These are phyloP conservation scores for Quercus agrifolia DNA, from an alignment of 306 rosid species.

Conservation along the genomic window DNA sequence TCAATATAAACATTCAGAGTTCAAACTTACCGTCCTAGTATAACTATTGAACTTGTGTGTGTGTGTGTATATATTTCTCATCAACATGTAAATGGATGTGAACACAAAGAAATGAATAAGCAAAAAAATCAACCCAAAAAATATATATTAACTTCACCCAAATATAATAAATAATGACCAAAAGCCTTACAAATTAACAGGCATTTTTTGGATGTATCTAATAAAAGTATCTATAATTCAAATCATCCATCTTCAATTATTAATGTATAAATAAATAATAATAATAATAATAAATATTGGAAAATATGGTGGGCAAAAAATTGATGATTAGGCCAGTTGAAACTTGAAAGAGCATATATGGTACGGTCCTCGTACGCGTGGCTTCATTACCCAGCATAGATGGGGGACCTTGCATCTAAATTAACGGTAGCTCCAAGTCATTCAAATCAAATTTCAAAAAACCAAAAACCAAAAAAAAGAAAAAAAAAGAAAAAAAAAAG, in stretches of 20 bases:
- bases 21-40: no score
- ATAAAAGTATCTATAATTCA: no score
- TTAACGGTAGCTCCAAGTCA: not conserved
- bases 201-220: no score
- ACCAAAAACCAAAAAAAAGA: not conserved
- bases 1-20: rapidly evolving
- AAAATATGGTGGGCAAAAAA: slow-evolving; percentile 1
- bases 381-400: slow-evolving; percentile 23
- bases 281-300: not conserved
- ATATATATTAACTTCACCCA: not conserved
- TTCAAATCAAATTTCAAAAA: not conserved
- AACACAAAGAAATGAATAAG: no score
- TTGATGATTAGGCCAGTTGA: slow-evolving; percentile 8
- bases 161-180: not conserved
- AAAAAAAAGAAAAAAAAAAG: not conserved
- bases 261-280: no score
- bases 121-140: not conserved
- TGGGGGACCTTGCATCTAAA: slow-evolving; percentile 20
- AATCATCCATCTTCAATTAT: no score
- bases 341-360: slow-evolving; percentile 27
- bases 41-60: no score
- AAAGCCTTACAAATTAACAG: no score
- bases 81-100: no score
- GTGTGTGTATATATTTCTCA: no score
- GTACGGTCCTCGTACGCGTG: slow-evolving; percentile 52